Evolutionary conservation across 257 asterid species (phyloP).

Genomic region (Echites panduratus): DNA sequence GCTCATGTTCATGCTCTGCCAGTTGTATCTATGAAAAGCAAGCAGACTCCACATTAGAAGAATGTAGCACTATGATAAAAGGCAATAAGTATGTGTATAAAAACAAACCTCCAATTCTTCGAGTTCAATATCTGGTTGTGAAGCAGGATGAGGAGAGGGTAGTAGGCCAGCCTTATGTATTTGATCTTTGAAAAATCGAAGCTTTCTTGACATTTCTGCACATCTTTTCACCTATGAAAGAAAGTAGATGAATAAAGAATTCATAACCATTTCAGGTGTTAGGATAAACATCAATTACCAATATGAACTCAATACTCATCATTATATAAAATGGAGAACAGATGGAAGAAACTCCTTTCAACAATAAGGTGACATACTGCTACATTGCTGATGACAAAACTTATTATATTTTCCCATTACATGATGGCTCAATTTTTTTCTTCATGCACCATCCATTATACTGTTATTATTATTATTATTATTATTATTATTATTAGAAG

Average conservation of each 20-base stretch:
- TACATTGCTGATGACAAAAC: neutral
- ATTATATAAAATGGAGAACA: neutral
- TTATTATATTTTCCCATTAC: neutral
- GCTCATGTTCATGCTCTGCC: slow-evolving; percentile 91
- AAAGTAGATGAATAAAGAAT: slow-evolving; percentile 10
- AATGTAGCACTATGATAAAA: slow-evolving; percentile 3
- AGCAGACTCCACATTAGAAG: slow-evolving; percentile 2
- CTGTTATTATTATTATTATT: neutral
- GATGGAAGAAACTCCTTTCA: neutral
- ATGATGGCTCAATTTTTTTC: neutral
- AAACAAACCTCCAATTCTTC: slow-evolving; percentile 83
- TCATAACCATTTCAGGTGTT: neutral
- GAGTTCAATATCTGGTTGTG: slow-evolving; percentile 80
- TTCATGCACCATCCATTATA: neutral
- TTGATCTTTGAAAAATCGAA: slow-evolving; percentile 88
- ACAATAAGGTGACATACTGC: neutral
- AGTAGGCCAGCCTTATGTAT: slow-evolving; percentile 77
- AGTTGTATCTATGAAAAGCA: slow-evolving; percentile 57
- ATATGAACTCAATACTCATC: neutral
- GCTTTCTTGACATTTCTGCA: slow-evolving; percentile 96
- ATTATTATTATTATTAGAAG: neutral
- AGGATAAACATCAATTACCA: neutral
- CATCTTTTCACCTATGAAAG: slow-evolving; percentile 85
- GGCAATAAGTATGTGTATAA: neutral
- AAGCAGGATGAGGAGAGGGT: slow-evolving; percentile 57